Percentiles rank a stretch among this genome's conserved stretches.
These are phyloP conservation scores for Penicillium arizonense DNA, from an alignment of 495 filamentous ascomycete species.

Conservation along the genomic window DNA sequence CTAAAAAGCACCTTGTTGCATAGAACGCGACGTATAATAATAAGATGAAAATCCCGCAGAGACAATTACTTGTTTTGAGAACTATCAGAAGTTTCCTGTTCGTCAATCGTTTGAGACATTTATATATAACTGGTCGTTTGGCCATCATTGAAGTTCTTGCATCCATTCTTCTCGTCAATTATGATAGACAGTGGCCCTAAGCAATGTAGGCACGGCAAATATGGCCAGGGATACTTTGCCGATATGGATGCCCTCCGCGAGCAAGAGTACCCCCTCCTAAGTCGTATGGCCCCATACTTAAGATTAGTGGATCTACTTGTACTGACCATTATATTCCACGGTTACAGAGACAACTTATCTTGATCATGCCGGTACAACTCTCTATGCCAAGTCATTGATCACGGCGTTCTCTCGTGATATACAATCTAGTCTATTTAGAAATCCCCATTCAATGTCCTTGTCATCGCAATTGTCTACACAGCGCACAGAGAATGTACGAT, in stretches of 20 bases:
- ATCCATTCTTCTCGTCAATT: too few relatives aligned
- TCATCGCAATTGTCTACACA: conserved; percentile 76
- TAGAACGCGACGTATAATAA: too few relatives aligned
- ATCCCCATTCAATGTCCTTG: conserved; percentile 83
- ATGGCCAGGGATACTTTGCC: conserved; percentile 54
- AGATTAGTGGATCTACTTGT: background rate
- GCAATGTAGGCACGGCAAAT: conserved; percentile 1
- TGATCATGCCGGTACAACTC: conserved; percentile 88
- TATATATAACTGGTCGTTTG: too few relatives aligned
- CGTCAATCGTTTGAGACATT: too few relatives aligned
- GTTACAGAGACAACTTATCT: conserved; percentile 72
- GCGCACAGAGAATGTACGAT: conserved; percentile 72
- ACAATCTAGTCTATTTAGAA: conserved; percentile 78
- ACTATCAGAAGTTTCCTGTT: too few relatives aligned
- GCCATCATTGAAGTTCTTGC: too few relatives aligned
- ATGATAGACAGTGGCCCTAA: too few relatives aligned
- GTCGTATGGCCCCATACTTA: conserved; percentile 45
- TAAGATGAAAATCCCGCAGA: too few relatives aligned
- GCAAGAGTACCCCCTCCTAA: conserved; percentile 78
- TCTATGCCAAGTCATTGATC: conserved; percentile 78
- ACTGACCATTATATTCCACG: background rate
- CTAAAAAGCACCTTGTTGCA: too few relatives aligned
- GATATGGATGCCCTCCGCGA: conserved; percentile 66
- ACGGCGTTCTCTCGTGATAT: conserved; percentile 74
- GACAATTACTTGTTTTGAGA: too few relatives aligned